Percentiles rank a stretch among this genome's conserved stretches.
Evolutionary conservation across 352 stramenopile species (phyloP).

Genomic region (Globisporangium perplexum): DNA sequence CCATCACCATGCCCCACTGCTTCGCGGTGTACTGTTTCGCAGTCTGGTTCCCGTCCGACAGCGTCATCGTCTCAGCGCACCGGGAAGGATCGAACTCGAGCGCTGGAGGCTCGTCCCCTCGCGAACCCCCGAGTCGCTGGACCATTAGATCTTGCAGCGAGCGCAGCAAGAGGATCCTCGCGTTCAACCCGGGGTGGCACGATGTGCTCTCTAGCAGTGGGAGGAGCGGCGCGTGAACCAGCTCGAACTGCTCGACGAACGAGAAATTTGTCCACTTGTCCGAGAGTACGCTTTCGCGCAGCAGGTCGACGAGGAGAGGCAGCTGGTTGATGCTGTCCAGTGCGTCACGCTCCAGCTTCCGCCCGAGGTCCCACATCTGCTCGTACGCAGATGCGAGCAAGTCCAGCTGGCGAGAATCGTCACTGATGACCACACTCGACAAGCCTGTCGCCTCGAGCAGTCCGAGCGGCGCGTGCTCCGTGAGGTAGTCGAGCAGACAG

Average conservation of each 20-base stretch:
- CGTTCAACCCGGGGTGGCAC: constrained; percentile 22
- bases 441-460: constrained; percentile 47
- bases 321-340: constrained; percentile 66
- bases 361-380: constrained; percentile 58
- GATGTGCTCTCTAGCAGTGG: constrained; percentile 50
- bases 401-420: constrained; percentile 41
- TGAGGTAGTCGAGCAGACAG: constrained; percentile 68
- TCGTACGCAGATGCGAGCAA: constrained; percentile 60
- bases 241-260: constrained; percentile 51
- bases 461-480: constrained; percentile 42
- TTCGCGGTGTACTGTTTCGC: constrained; percentile 89
- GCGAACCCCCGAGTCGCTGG: constrained; percentile 61
- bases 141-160: constrained; percentile 86
- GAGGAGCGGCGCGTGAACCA: constrained; percentile 61
- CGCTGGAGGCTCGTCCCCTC: constrained; percentile 65
- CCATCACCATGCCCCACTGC: constrained; percentile 89
- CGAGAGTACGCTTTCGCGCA: constrained; percentile 67
- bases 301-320: constrained; percentile 45
- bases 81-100: constrained; percentile 84
- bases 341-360: constrained; percentile 55
- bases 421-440: constrained; percentile 13
- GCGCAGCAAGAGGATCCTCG: constrained; percentile 60
- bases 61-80: constrained; percentile 86
- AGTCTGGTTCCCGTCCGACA: constrained; percentile 77
- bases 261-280: constrained; percentile 47